Evolutionary conservation across 2,329 filamentous ascomycete genomes (phyloP), one percentile per base, ranked within the genome.

Genomic region (Fusarium nodosum): DNA sequence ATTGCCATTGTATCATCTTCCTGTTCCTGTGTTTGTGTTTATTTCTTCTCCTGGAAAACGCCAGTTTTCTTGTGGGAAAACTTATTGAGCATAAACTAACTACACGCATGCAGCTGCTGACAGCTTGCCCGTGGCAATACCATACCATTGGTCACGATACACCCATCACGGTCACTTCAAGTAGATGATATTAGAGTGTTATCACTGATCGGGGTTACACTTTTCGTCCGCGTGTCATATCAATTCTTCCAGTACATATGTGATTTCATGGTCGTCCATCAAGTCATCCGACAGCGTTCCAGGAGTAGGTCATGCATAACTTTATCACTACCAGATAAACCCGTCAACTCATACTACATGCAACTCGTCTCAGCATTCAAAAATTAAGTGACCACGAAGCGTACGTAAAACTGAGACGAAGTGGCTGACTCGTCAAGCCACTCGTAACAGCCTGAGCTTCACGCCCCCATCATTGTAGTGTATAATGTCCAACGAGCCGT

Each of bases 351-450:
- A 30, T 22, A 15, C 28, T 24, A 13, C n/a, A 15, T 18, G n/a
- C n/a, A 33, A 36, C 30, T 30, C 15, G 26, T 52, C 34, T 44
- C 36, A 13, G 18, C 15, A 24, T 56, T 15, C 30, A n/a, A 22
- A 13, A 33, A 34, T 36, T 24, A 20, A 20, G 22, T 38, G 9
- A 15, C 47, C 20, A 4, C 9, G 9, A 28, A 16, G 10, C 31
- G 12, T 13, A 28, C 10, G 18, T 52, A 34, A 30, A n/a, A 39
- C 34, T 20, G n/a, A 41, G 18, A 52, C 18, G 34, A n/a, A 28
- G 39, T 13, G 26, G 61, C 66, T 67, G 66, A 69, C 66, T 69
- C 66, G 66, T 54, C 31, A 64, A 62, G 61, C 46, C 60, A 65
- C 46, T 10, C 30, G 31, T 22, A 56, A 67, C 48, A 34, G 48